Evolutionary conservation across 306 rosid genomes (phyloP).

Genomic region (Gleditsia sinensis): DNA sequence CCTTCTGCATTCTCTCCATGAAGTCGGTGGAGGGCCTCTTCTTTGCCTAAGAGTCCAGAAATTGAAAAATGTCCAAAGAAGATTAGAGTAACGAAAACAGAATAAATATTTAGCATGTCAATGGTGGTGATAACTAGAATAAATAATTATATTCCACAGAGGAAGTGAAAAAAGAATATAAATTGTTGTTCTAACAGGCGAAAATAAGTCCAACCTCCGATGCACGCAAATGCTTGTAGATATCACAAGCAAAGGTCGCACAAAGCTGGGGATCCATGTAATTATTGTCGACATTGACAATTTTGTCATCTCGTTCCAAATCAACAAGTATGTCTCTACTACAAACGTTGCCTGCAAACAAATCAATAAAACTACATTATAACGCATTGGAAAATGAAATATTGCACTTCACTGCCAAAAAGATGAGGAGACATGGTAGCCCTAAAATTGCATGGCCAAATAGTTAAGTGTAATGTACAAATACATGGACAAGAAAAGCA

Average conservation of each 20-base stretch:
- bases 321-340: conserved; percentile 65
- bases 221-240: conserved; percentile 88
- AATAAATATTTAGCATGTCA: neutral
- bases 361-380: conserved; percentile 3
- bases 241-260: conserved; percentile 90
- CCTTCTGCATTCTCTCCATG: conserved; percentile 82
- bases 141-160: neutral
- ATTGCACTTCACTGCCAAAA: neutral
- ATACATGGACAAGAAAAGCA: neutral
- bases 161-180: neutral
- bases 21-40: conserved; percentile 76
- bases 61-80: conserved; percentile 22
- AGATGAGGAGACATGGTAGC: neutral
- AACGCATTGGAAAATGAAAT: neutral
- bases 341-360: conserved; percentile 63
- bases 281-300: conserved; percentile 65
- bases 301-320: conserved; percentile 54
- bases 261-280: conserved; percentile 84
- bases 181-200: neutral
- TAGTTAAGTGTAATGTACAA: neutral
- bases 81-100: neutral
- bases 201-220: conserved; percentile 64
- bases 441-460: neutral
- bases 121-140: neutral
- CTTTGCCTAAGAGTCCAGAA: conserved; percentile 46